A percentile compares a stretch with the other conserved stretches of the same genome.
These are phyloP conservation scores for Mucor racemosus DNA, from an alignment of 371 early-diverging fungal species.

Conservation along the genomic window DNA sequence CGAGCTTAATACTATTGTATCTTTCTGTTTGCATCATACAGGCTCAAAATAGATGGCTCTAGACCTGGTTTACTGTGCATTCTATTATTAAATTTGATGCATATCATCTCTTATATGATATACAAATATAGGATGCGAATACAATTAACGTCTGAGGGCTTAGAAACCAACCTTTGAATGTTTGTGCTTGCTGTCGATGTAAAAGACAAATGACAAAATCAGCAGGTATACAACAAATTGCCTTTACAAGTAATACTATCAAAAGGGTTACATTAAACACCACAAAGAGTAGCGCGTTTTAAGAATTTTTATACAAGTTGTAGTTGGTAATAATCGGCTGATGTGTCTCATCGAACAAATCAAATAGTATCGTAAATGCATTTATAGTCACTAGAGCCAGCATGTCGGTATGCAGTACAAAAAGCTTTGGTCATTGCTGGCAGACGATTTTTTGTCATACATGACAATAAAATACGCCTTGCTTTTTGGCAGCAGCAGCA, in stretches of 20 bases:
- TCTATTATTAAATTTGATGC: neutral
- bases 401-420: constrained; percentile 4
- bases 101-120: neutral
- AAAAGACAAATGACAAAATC: too few relatives aligned
- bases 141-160: too few relatives aligned
- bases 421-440: constrained; percentile 1
- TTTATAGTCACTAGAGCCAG: neutral
- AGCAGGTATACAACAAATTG: too few relatives aligned
- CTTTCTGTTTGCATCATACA: neutral
- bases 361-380: neutral
- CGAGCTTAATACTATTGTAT: neutral
- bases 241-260: too few relatives aligned
- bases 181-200: too few relatives aligned
- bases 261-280: too few relatives aligned
- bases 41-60: neutral
- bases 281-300: too few relatives aligned
- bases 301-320: too few relatives aligned
- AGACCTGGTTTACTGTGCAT: neutral
- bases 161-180: too few relatives aligned
- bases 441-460: constrained; percentile 3
- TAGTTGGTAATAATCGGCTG: neutral
- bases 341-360: neutral
- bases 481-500: constrained; percentile 3
- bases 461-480: constrained; percentile 4
- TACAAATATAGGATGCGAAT: too few relatives aligned